A percentile compares a stretch with the other conserved stretches of the same genome.
These are phyloP conservation scores for Moricandia moricandioides DNA, from an alignment of 345 rosid species.

Conservation along the genomic window DNA sequence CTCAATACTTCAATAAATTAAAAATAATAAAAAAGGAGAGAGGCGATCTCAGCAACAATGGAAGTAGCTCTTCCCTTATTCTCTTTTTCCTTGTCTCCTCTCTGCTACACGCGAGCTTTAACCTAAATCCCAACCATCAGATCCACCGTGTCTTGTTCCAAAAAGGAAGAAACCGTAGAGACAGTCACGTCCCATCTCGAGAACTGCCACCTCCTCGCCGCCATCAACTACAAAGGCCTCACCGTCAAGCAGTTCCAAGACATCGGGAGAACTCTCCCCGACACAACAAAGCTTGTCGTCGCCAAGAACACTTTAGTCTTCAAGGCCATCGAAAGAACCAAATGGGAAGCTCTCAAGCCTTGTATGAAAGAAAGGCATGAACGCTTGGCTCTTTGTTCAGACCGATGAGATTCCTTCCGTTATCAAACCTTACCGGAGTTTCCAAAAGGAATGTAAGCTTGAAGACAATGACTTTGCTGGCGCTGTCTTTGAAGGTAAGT, in stretches of 20 bases:
- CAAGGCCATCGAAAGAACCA: constrained; percentile 85
- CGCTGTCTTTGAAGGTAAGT: constrained; percentile 89
- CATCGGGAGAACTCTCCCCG: too few relatives aligned
- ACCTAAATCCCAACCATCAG: too few relatives aligned
- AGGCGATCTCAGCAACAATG: too few relatives aligned
- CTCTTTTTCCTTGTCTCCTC: too few relatives aligned
- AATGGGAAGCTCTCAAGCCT: constrained; percentile 75
- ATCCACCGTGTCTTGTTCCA: too few relatives aligned
- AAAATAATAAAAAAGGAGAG: not conserved
- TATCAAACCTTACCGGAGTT: constrained; percentile 71
- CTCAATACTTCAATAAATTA: not conserved
- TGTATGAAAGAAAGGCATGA: constrained; percentile 93
- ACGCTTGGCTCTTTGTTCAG: constrained; percentile 92
- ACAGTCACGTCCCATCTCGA: too few relatives aligned
- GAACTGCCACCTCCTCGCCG: too few relatives aligned
- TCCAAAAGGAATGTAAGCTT: constrained; percentile 69
- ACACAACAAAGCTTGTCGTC: constrained; percentile 58
- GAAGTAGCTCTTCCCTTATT: too few relatives aligned
- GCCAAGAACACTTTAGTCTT: constrained; percentile 83
- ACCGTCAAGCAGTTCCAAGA: too few relatives aligned
- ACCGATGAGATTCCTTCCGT: constrained; percentile 82
- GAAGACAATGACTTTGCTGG: constrained; percentile 76
- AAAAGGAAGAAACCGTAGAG: too few relatives aligned
- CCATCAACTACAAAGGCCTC: too few relatives aligned
- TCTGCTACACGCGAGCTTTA: too few relatives aligned